These are phyloP conservation scores for Symbiodinium pilosum DNA, from an alignment of 73 alveolate species.

Conservation along the genomic window DNA sequence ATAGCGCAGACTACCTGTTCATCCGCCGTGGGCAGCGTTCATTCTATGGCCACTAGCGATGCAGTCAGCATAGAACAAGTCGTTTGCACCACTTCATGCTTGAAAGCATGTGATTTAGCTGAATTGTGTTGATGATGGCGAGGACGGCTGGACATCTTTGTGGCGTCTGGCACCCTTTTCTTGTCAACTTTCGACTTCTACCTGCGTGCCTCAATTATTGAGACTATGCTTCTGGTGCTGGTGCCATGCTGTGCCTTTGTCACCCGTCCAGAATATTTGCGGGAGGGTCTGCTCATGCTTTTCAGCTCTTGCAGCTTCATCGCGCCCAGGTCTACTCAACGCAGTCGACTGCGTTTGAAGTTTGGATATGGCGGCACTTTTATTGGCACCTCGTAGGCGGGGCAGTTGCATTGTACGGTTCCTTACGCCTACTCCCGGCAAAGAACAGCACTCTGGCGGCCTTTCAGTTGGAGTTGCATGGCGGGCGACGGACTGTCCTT, in stretches of 20 bases:
- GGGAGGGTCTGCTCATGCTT: not conserved
- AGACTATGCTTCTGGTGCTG: conserved; percentile 21
- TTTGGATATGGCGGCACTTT: conserved; percentile 83
- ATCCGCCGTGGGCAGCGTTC: conserved; percentile 59
- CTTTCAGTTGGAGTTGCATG: not conserved
- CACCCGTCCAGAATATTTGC: not conserved
- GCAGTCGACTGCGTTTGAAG: conserved; percentile 33
- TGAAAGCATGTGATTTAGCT: no score
- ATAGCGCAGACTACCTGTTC: conserved; percentile 65
- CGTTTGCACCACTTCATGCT: no score
- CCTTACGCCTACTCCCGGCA: conserved; percentile 22
- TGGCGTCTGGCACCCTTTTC: conserved; percentile 51
- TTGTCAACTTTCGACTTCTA: conserved; percentile 64
- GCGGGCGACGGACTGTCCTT: no score
- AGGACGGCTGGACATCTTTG: conserved; percentile 70
- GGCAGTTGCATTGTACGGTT: conserved; percentile 49
- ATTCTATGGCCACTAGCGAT: conserved; percentile 31
- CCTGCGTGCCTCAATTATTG: conserved; percentile 42
- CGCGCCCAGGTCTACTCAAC: conserved; percentile 37
- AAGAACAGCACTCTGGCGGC: not conserved
- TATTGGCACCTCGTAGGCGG: conserved; percentile 56
- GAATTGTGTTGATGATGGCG: no score
- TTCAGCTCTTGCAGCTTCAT: not conserved
- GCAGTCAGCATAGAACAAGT: no score
- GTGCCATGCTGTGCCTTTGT: conserved; percentile 11